Percentiles rank a stretch among this genome's conserved stretches.
These are phyloP conservation scores for Zygnema cylindricum DNA, from an alignment of 139 green algal species.

Conservation along the genomic window DNA sequence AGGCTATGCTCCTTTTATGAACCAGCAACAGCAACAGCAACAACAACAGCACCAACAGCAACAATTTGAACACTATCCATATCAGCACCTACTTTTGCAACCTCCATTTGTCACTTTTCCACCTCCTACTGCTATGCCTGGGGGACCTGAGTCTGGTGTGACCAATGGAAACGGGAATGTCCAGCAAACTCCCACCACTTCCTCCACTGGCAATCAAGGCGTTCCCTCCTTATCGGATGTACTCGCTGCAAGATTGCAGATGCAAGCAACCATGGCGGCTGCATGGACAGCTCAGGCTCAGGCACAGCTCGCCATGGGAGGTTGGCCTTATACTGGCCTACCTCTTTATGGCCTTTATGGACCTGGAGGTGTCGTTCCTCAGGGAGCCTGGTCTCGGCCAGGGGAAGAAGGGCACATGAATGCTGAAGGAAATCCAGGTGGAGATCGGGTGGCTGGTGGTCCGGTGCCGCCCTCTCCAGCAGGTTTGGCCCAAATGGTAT, in stretches of 20 bases:
- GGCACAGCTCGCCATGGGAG: slow-evolving; percentile 21
- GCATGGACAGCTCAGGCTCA: slow-evolving; percentile 25
- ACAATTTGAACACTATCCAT: neutral
- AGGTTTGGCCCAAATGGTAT: neutral
- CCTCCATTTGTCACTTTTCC: neutral
- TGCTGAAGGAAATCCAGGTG: neutral
- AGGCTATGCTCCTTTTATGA: neutral
- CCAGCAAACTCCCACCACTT: neutral
- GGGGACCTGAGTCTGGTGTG: neutral
- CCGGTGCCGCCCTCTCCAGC: neutral
- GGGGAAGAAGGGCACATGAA: neutral
- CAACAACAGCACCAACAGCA: neutral
- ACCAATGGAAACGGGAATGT: neutral
- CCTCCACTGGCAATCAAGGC: neutral
- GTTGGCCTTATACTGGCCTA: neutral
- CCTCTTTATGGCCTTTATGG: neutral
- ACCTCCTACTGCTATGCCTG: neutral
- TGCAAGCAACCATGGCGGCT: slow-evolving; percentile 9
- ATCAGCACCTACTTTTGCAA: neutral
- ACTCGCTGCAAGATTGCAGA: slow-evolving; percentile 14
- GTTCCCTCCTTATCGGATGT: neutral
- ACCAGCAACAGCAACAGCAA: slow-evolving; percentile 20
- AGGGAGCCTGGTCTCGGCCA: no score
- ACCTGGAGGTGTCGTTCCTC: neutral
- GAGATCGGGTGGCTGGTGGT: neutral